A percentile compares a stretch with the other conserved stretches of the same genome.
These are phyloP conservation scores for Aspergillus ellipticus DNA, from an alignment of 495 filamentous ascomycete genomes.

Conservation along the genomic window DNA sequence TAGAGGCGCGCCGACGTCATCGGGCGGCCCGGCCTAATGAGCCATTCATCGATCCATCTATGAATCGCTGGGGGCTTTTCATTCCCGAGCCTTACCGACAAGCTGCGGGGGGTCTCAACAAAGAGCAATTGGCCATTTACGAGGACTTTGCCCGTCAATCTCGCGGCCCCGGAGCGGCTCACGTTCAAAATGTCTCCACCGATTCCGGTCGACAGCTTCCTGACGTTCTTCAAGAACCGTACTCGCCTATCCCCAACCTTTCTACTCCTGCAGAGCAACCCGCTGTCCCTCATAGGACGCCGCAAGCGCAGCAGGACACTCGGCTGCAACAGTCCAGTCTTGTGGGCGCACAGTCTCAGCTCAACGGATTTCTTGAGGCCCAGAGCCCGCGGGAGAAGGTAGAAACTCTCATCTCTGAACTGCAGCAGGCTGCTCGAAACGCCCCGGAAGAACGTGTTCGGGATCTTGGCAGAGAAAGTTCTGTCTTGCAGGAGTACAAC, in stretches of 20 bases:
- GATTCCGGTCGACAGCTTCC: slow-evolving; percentile 59
- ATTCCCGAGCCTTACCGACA: slow-evolving; percentile 90
- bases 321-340: slow-evolving; percentile 44
- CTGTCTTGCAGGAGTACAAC: slow-evolving; percentile 61
- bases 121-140: slow-evolving; percentile 91
- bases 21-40: slow-evolving; percentile 67
- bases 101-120: slow-evolving; percentile 73
- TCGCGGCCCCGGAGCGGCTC: slow-evolving; percentile 51
- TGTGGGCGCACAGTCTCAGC: slow-evolving; percentile 48
- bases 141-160: slow-evolving; percentile 88
- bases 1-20: slow-evolving; percentile 71
- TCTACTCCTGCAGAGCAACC: slow-evolving; percentile 79
- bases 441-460: slow-evolving; percentile 65
- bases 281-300: slow-evolving; percentile 66
- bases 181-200: slow-evolving; percentile 53
- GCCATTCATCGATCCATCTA: slow-evolving; percentile 71
- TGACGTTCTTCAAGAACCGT: slow-evolving; percentile 82
- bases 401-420: slow-evolving; percentile 64
- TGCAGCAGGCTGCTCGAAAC: slow-evolving; percentile 60
- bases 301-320: slow-evolving; percentile 58
- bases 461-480: slow-evolving; percentile 62
- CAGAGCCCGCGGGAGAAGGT: slow-evolving; percentile 60
- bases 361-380: slow-evolving; percentile 65
- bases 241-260: slow-evolving; percentile 68
- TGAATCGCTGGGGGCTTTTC: slow-evolving; percentile 81